A percentile compares a stretch with the other conserved stretches of the same genome.
Conservation (phyloP, 768 basidiomycete genomes). For the Nidularia pulvinata region DNA sequence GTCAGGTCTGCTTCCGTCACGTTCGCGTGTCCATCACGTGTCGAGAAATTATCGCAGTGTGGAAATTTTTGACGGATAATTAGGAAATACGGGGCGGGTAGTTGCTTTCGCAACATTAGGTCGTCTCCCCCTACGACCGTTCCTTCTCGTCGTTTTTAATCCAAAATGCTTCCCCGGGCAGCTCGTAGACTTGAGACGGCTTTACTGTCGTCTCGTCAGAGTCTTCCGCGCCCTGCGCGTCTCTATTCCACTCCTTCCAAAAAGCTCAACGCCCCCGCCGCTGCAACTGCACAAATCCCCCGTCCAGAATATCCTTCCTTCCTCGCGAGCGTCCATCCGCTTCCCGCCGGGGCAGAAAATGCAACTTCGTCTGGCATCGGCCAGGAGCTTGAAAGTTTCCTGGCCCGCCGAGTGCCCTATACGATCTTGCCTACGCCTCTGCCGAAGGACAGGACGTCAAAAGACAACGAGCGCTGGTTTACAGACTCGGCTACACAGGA, state of each 20-base stretch:
- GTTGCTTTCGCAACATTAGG: no score
- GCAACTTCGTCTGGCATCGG: conserved; percentile 4
- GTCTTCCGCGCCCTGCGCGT: conserved; percentile 68
- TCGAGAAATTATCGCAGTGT: no score
- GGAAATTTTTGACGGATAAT: no score
- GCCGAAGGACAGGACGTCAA: conserved; percentile 42
- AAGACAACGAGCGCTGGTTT: conserved; percentile 51
- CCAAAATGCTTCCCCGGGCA: conserved; percentile 36
- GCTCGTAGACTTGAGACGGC: conserved; percentile 37
- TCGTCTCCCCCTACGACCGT: no score
- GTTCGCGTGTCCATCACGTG: no score
- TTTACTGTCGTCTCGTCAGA: conserved; percentile 64
- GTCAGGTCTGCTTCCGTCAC: no score
- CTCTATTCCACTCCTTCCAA: conserved; percentile 70
- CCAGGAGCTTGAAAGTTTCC: conserved; percentile 48
- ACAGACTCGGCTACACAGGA: conserved; percentile 69
- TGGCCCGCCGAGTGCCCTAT: conserved; percentile 43
- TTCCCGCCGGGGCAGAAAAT: conserved; percentile 2
- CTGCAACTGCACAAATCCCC: conserved; percentile 39
- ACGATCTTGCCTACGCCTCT: conserved; percentile 70
- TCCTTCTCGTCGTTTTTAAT: no score
- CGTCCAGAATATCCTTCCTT: conserved; percentile 37
- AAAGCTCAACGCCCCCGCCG: conserved; percentile 50
- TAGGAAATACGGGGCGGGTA: no score
- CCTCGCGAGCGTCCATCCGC: conserved; percentile 11